Evolutionary conservation across 2,329 filamentous ascomycete species (phyloP).

Genomic region (Aspergillus quadrilineatus): DNA sequence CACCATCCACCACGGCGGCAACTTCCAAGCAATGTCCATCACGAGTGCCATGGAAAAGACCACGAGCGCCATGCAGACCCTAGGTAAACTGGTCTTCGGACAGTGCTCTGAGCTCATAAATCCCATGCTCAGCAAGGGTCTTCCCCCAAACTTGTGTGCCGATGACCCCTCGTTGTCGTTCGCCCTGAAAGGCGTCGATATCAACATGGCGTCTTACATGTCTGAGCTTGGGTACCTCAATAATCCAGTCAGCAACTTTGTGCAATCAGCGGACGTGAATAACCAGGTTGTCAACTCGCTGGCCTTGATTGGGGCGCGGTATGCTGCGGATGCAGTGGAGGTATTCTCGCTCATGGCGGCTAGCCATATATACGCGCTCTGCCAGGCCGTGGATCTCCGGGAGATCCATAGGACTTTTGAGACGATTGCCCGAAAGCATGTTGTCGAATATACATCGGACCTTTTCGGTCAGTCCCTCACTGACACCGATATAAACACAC

Average conservation of each 20-base stretch:
- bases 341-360: conserved; percentile 57
- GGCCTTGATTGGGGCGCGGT: conserved; percentile 59
- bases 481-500: not conserved
- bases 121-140: conserved; percentile 57
- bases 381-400: conserved; percentile 59
- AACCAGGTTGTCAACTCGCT: conserved; percentile 68
- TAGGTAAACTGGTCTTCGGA: conserved; percentile 64
- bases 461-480: not conserved
- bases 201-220: conserved; percentile 64
- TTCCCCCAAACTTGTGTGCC: conserved; percentile 61
- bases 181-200: conserved; percentile 64
- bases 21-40: conserved; percentile 64
- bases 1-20: conserved; percentile 60
- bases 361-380: conserved; percentile 55
- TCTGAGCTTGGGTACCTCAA: conserved; percentile 63
- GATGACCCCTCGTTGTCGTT: conserved; percentile 57
- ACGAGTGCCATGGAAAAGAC: conserved; percentile 66
- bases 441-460: not conserved
- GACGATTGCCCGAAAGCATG: not conserved
- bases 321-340: conserved; percentile 57
- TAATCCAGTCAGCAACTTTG: conserved; percentile 61
- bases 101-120: conserved; percentile 65
- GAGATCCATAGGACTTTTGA: conserved; percentile 27
- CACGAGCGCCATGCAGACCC: conserved; percentile 50
- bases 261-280: conserved; percentile 65